Percentiles rank a stretch among this genome's conserved stretches.
Conservation (phyloP, 108 stramenopile genomes). For the Nannochloropsis oceanica region DNA sequence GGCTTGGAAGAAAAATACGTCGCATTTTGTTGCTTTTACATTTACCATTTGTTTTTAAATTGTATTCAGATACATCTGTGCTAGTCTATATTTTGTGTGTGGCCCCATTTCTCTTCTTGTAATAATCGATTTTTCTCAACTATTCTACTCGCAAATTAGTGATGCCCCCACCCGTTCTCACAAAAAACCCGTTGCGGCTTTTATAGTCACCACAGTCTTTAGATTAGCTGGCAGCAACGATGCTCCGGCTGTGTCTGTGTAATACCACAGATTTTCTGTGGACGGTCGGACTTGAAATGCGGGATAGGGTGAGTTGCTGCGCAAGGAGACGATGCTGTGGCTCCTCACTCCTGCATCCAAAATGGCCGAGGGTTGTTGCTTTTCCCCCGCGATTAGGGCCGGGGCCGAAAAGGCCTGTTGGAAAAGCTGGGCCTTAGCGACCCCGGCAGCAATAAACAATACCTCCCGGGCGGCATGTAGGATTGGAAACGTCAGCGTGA, state of each 20-base stretch:
- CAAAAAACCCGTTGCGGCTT: too few species aligned
- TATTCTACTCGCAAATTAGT: too few species aligned
- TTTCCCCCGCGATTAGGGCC: neutral
- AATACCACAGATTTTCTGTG: neutral
- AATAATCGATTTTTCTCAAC: too few species aligned
- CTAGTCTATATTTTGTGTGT: too few species aligned
- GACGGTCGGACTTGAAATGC: neutral
- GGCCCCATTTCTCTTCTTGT: too few species aligned
- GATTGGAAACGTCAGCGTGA: conserved; percentile 71
- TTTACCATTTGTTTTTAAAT: too few species aligned
- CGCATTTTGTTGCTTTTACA: too few species aligned
- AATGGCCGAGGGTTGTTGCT: neutral
- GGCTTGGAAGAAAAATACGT: too few species aligned
- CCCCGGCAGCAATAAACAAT: conserved; percentile 18
- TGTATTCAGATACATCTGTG: too few species aligned
- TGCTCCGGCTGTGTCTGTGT: neutral
- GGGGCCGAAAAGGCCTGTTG: neutral
- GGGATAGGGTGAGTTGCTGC: neutral
- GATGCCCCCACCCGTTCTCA: too few species aligned
- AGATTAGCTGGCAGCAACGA: neutral
- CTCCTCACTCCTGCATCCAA: neutral
- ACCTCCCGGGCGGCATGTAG: conserved; percentile 46
- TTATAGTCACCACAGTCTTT: too few species aligned
- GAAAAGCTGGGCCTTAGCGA: conserved; percentile 11
- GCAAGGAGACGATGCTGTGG: neutral